Base-by-base conservation (phyloP, 2,329 filamentous ascomycete genomes). In the Trichoderma semiorbis region DNA sequence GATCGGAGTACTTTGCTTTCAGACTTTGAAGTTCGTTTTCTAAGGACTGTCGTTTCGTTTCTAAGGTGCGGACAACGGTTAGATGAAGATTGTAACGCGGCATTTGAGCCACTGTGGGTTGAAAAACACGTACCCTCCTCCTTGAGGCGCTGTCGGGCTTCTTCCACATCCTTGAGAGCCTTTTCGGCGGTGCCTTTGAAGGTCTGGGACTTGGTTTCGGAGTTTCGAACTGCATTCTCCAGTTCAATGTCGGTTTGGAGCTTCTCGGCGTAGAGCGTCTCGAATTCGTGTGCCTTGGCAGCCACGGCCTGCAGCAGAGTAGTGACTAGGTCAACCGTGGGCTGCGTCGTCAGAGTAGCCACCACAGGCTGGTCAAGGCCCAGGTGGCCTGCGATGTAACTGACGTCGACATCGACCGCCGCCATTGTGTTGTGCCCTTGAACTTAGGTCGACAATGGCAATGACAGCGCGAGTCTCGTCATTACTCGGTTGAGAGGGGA, bases 181-280 rank as follows among this genome's bases (percentile, higher is more conserved):
- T 95, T 95, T 74, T 97, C 94, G 58, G 94, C 88, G 1, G 92
- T 93, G 7, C 88, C 86, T 82, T 96, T 97, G 79, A 96, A 90
- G 10, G 91, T 89, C 78, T 95, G 93, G 75, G 91, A 91, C 81
- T 94, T 93, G 28, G 92, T 90, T 79, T 98, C 95, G 72, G 92
- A 91, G 75, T 89, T 92, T 76, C 94, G 91, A 62, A 97, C 91
- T 21, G 92, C 92, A 81, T 94, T 96, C 81, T 99, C 96, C 8
- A 98, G 88, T 84, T 98, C 95, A 58, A 99, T 96, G 77, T 97
- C 94, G 60, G 93, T 85, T 75, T 93, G 91, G 58, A 98, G 87
- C 83, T 98, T 98, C 75, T 97, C 93, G 11, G 95, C 91, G 77
- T 92, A 93, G 53, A 97, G 84, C 50, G 90, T 88, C 79, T 97